Evolutionary conservation across 768 basidiomycete species (phyloP), one percentile per base, ranked within the genome.

Genomic region (Boletus sp.): DNA sequence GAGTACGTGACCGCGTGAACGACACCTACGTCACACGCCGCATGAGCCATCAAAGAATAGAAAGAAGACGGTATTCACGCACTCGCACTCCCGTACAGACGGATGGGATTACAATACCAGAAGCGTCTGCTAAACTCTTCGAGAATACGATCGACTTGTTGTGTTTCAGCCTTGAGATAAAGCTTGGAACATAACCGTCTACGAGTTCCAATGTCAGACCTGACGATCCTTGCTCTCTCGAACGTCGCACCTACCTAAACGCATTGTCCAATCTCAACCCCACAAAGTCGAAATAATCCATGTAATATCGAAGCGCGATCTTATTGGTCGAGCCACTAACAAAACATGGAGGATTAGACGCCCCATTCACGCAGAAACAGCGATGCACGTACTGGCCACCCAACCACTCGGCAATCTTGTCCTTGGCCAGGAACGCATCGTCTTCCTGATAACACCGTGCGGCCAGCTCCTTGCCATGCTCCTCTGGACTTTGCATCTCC

Each of bases 1-100:
- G 95, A 97, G 64, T 96, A 98, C 2, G 92, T 81, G 45, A 95
- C 89, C 2, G 93, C 90, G 61, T 99, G 97, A n/a, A 98, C 90
- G 57, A 98, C 83, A 59, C 90, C 95, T 91, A 62, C 4, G 42
- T 30, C 34, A 1, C 21, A 40, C 50, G 27, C 13, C 32, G 35
- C 17, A 59, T 58, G 37, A 58, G 53, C 21, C 35, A 51, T 21
- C 38, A 40, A 45, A 40, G 25, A 7, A 32, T 5, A 27, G 19
- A 41, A 25, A 8, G 19, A 29, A 25, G 19, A 33, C 3, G 19
- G 23, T 10, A 17, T 30, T 27, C 4, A 77, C 90, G 67, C 63
- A 94, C 94, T 88, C 8, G 92, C 80, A 65, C 84, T 90, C 41
- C 91, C 92, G 66, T 88, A 95, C n/a, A 90, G 61, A 23, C 82